Conservation (phyloP, 2,329 filamentous ascomycete species). For the Chaetomium olivaceum region DNA sequence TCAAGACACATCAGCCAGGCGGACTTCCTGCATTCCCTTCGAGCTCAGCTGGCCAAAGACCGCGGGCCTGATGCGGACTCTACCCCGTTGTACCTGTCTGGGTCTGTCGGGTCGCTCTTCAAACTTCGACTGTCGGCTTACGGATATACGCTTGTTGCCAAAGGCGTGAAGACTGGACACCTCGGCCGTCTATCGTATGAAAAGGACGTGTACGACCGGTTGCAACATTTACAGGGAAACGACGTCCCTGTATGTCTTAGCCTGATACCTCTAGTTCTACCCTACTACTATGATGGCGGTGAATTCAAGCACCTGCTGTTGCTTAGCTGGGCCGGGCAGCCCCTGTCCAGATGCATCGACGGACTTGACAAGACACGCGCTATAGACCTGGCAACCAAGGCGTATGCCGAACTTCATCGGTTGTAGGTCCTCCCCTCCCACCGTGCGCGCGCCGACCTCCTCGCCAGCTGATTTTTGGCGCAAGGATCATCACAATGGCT, state of each 20-base stretch:
- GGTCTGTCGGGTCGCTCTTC: conserved; percentile 39
- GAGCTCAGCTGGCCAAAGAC: conserved; percentile 37
- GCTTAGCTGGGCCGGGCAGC: conserved; percentile 38
- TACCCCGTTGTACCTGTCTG: conserved; percentile 36
- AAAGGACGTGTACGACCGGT: conserved; percentile 36
- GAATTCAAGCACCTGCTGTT: conserved; percentile 40
- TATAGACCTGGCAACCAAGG: conserved; percentile 15
- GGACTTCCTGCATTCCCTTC: conserved; percentile 36
- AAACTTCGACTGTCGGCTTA: conserved; percentile 41
- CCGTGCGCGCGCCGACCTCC: no score
- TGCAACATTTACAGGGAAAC: conserved; percentile 38
- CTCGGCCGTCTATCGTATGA: conserved; percentile 35
- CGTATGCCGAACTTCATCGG: conserved; percentile 20
- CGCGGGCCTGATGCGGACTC: conserved; percentile 37
- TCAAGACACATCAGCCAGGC: conserved; percentile 31
- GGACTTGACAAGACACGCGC: conserved; percentile 18
- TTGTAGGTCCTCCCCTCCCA: conserved; percentile 15
- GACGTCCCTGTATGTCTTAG: conserved; percentile 42
- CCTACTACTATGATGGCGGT: conserved; percentile 38
- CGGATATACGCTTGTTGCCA: conserved; percentile 44
- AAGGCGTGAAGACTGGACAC: conserved; percentile 39
- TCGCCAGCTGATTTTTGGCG: no score
- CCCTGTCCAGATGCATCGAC: conserved; percentile 30
- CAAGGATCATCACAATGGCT: no score
- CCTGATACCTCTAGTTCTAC: conserved; percentile 34